These are phyloP conservation scores for Sugiyamaella lignohabitans DNA, from an alignment of 805 yeast genomes.

Conservation along the genomic window DNA sequence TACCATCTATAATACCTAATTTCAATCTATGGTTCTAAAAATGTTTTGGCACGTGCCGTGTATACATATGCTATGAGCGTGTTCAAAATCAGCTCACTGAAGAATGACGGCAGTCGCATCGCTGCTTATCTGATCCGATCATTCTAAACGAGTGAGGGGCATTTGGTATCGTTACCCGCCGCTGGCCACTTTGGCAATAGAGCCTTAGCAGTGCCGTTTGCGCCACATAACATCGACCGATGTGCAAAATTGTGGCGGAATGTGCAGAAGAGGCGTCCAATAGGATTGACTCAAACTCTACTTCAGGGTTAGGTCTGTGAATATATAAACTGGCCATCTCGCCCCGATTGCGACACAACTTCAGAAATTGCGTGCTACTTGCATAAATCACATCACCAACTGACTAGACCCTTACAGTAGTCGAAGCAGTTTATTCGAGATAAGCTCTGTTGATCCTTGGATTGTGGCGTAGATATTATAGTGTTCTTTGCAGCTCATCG, in stretches of 20 bases:
- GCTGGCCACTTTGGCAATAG: background rate
- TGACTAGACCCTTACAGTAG: background rate
- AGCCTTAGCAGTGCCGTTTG: background rate
- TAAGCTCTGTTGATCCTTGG: background rate
- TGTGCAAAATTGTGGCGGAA: too few species aligned
- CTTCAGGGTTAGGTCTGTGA: background rate
- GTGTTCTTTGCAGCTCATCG: background rate
- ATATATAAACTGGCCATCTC: slow-evolving; percentile 10
- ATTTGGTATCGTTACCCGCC: too few species aligned
- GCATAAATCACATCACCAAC: slow-evolving; percentile 5
- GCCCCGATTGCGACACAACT: slow-evolving; percentile 15
- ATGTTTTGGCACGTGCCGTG: background rate
- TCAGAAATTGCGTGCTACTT: slow-evolving; percentile 1
- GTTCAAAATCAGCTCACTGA: background rate
- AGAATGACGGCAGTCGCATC: too few species aligned
- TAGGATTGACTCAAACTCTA: background rate
- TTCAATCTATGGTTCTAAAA: background rate
- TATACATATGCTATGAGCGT: background rate
- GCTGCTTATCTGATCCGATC: too few species aligned
- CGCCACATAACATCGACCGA: too few species aligned
- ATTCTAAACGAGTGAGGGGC: too few species aligned
- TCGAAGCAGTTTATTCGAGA: background rate
- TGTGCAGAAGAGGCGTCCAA: background rate
- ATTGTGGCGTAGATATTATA: background rate
- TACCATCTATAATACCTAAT: background rate